A percentile compares a stretch with the other conserved stretches of the same genome.
Conservation (phyloP, 306 rosid species). For the Cicer yamashitae region DNA sequence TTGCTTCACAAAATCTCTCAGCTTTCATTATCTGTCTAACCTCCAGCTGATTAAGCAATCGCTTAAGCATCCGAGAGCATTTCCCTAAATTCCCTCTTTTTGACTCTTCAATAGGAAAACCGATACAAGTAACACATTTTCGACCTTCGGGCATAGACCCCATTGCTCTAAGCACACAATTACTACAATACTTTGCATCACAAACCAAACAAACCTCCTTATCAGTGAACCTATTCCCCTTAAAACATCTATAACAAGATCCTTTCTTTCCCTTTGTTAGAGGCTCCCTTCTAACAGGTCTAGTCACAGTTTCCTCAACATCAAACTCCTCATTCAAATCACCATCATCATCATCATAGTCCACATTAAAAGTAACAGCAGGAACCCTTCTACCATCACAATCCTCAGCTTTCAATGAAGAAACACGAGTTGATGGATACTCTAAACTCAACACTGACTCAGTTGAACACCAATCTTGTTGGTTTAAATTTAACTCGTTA, state of each 20-base stretch:
- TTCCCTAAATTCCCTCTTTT: constrained; percentile 87
- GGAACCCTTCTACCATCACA: constrained; percentile 56
- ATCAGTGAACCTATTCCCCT: constrained; percentile 91
- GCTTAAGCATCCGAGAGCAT: constrained; percentile 86
- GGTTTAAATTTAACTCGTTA: constrained; percentile 62
- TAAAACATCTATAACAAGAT: constrained; percentile 84
- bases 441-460: constrained; percentile 88
- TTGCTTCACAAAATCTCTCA: constrained; percentile 84
- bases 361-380: constrained; percentile 68
- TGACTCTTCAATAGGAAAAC: constrained; percentile 74
- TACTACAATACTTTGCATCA: constrained; percentile 90
- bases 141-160: constrained; percentile 99
- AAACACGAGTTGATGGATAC: constrained; percentile 91
- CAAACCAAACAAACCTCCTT: constrained; percentile 96
- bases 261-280: constrained; percentile 85
- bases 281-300: constrained; percentile 64
- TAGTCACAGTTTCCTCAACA: constrained; percentile 59
- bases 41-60: constrained; percentile 93
- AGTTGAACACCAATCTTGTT: constrained; percentile 76
- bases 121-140: constrained; percentile 91
- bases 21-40: constrained; percentile 89
- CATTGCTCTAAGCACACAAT: constrained; percentile 99
- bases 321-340: constrained; percentile 55
- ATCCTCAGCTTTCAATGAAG: constrained; percentile 72
- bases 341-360: constrained; percentile 71